Evolutionary conservation across 441 rosid genomes (phyloP), one percentile per base, ranked within the genome.

Genomic region (Francoa sonchifolia): DNA sequence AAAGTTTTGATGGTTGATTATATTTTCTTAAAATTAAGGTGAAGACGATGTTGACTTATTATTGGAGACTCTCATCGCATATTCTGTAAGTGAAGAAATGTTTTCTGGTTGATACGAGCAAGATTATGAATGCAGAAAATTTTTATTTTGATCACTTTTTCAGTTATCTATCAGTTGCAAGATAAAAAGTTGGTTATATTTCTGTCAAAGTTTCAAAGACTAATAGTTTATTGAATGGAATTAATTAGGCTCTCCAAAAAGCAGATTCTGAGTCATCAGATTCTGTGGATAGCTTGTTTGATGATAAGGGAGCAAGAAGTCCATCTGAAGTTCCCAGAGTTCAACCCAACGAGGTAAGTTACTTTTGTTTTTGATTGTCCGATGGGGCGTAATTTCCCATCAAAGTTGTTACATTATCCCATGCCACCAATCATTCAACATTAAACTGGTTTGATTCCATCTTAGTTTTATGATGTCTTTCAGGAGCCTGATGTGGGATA

Each of bases 401-500:
- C 19, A n/a, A n/a, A n/a, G n/a, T n/a, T n/a, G n/a, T n/a, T n/a
- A n/a, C n/a, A n/a, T n/a, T n/a, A n/a, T n/a, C n/a, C n/a, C n/a
- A n/a, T n/a, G n/a, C n/a, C n/a, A n/a, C n/a, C n/a, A n/a, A n/a
- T n/a, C n/a, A n/a, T n/a, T n/a, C n/a, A n/a, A n/a, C n/a, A n/a
- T n/a, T n/a, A n/a, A n/a, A n/a, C n/a, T n/a, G n/a, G n/a, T n/a
- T n/a, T n/a, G n/a, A n/a, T n/a, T n/a, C n/a, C n/a, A n/a, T n/a
- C n/a, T n/a, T n/a, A n/a, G n/a, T n/a, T n/a, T n/a, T n/a, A n/a
- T n/a, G n/a, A n/a, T n/a, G n/a, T 34, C 39, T 35, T 52, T 9
- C 63, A 89, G 98, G 98, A 85, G 61, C 74, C 74, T 48, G 86
- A 65, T 53, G 60, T 55, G 33, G 74, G 58, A 52, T 39, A 45